These are phyloP conservation scores for Phytophthora agathidicida DNA, from an alignment of 352 stramenopile genomes.

Conservation along the genomic window DNA sequence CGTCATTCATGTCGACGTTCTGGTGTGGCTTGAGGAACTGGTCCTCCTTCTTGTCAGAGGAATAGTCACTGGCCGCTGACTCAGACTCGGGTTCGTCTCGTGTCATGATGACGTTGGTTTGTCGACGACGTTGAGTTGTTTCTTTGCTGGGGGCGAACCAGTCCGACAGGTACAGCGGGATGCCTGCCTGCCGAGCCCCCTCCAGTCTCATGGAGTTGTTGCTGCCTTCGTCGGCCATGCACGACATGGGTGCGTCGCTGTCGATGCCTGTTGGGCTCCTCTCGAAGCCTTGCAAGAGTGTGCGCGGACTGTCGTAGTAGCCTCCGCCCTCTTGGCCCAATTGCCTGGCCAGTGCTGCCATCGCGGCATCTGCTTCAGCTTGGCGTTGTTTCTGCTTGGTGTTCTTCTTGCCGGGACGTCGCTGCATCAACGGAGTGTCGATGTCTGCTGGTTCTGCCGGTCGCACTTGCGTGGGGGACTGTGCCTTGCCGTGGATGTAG, in stretches of 20 bases:
- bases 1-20: constrained; percentile 68
- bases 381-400: constrained; percentile 44
- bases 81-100: constrained; percentile 27
- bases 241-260: constrained; percentile 34
- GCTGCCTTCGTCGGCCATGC: constrained; percentile 38
- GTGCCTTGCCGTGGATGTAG: constrained; percentile 41
- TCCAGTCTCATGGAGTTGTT: constrained; percentile 61
- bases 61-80: constrained; percentile 15
- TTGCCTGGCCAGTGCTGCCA: constrained; percentile 25
- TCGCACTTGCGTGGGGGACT: constrained; percentile 40
- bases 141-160: constrained; percentile 45
- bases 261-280: constrained; percentile 21
- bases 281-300: constrained; percentile 9
- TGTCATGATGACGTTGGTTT: constrained; percentile 38
- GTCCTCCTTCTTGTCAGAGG: constrained; percentile 16
- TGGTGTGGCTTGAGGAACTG: constrained; percentile 47
- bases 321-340: constrained; percentile 39
- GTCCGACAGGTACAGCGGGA: constrained; percentile 68
- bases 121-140: constrained; percentile 22
- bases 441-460: constrained; percentile 35
- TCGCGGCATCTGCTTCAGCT: constrained; percentile 23
- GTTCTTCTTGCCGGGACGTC: constrained; percentile 29
- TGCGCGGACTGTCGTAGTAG: constrained; percentile 36
- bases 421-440: constrained; percentile 33
- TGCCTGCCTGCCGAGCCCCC: constrained; percentile 57